Evolutionary conservation across 1,284 basidiomycete species (phyloP), one percentile per base, ranked within the genome.

Genomic region (Inonotus hispidus): DNA sequence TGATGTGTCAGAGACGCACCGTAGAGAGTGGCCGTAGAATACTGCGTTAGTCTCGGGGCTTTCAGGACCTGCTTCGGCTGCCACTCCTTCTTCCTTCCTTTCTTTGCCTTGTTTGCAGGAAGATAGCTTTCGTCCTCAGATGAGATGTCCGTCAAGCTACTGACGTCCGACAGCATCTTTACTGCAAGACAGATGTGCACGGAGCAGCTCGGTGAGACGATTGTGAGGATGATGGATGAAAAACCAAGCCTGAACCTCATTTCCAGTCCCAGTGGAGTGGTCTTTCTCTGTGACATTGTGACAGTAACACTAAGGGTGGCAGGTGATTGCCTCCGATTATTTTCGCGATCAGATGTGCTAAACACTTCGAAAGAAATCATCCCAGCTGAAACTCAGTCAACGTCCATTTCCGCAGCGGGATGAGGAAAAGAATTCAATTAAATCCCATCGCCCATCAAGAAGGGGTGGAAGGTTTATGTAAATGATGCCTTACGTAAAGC

Each of bases 11-110:
- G 8, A 4, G 55, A 69, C 76, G 50, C 50, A 87, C 87, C 85
- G 64, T 83, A 85, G 0, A 90, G 71, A 0, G 85, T 75, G 65
- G 86, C 81, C 0, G 86, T 81, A 0, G 85, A 84, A 64, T 88
- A 90, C 0, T 84, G 87, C 2, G 85, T 87, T 0, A 85, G 79
- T 13, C 88, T 72, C 2, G 86, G 84, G 0, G 81, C 72, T 63
- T 81, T 82, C 14, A 90, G 71, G 0, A 82, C 82, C 59, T 83
- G 80, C 38, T 70, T 75, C 53, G 90, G 79, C 38, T 73, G 46
- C 23, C 50, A 23, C 25, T 35, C 39, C 29, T 60, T 63, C 50
- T 54, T 53, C 50, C 53, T 53, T 73, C 55, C 59, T 45, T 65
- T 69, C 58, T 68, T 69, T 41, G 63, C 63, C 56, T 69, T 71